Evolutionary conservation across 1,284 basidiomycete genomes (phyloP).

Genomic region (Hemileia vastatrix): DNA sequence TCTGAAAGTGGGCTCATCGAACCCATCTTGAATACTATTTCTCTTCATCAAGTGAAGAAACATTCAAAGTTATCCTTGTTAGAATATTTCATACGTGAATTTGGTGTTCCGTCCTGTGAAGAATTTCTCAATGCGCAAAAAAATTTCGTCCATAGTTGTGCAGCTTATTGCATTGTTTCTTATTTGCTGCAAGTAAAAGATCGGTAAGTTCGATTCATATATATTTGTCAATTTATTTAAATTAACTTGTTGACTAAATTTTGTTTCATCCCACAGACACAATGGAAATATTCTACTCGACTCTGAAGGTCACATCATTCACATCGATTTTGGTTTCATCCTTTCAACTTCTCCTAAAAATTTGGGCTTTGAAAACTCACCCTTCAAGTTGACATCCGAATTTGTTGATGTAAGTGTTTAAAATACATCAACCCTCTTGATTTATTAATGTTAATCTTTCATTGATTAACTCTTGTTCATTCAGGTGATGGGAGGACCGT

Average conservation of each 20-base stretch:
- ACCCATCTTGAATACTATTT: slow-evolving; percentile 95
- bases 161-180: slow-evolving; percentile 96
- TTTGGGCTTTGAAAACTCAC: slow-evolving; percentile 91
- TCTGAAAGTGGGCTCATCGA: slow-evolving; percentile 96
- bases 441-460: no score
- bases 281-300: slow-evolving; percentile 99
- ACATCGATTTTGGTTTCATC: slow-evolving; percentile 95
- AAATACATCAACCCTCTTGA: no score
- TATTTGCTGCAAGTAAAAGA: slow-evolving; percentile 98
- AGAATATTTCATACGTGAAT: slow-evolving; percentile 86
- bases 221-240: no score
- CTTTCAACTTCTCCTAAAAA: slow-evolving; percentile 85
- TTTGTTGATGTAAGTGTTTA: no score
- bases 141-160: slow-evolving; percentile 99
- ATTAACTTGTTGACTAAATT: no score
- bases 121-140: slow-evolving; percentile 84
- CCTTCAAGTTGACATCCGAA: slow-evolving; percentile 96
- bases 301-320: slow-evolving; percentile 87
- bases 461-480: no score
- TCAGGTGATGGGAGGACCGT: no score
- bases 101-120: slow-evolving; percentile 77
- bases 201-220: no score
- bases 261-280: no score
- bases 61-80: slow-evolving; percentile 93
- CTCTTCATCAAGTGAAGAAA: slow-evolving; percentile 98